Base-by-base conservation (phyloP, 371 early-diverging fungal species). In the Rhizopus microsporus region DNA sequence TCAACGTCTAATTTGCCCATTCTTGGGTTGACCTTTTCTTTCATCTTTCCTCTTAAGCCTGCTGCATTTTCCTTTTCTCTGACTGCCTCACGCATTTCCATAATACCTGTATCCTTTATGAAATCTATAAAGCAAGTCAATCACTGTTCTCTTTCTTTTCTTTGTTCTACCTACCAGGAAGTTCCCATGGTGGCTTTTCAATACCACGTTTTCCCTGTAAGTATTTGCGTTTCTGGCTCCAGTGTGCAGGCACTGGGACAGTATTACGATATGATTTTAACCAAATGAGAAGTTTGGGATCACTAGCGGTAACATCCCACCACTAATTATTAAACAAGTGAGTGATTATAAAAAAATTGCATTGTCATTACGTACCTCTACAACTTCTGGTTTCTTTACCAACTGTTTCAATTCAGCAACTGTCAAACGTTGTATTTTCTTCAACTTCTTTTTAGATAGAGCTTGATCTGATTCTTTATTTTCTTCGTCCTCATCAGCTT, bases 81-180 rank as follows among this genome's bases (percentile, higher is more conserved):
- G 35, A 91, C 90, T 3, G 94, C 87, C 31, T 91, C 88, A 54
- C 99, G 87, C 83, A 98, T 88, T 68, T 96, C 93, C 90, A 91
- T 94, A 65, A 99, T 96, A 35, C 98, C 98, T 0, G 99, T 99
- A 13, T 89, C 94, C 74, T 91, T 91, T 70, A 98, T 97, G 65
- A 95, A 98, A 47, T 94, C 96, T 83, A 46, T 5, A 6, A 12
- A 8, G 17, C 15, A 17, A 15, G 13, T 59, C 2, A 42, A 31
- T 43, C 7, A 9, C 6, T 32, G 23, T 33, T 43, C 13, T 47
- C 15, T 47, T 17, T 35, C 38, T 39, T 35, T 40, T n/a, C 33
- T 2, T 31, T 10, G 10, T 15, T 34, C 0, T 15, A 31, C 55
- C 57, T 75, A 86, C 87, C 87, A 23, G 99, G 99, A 40, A 98